Base-by-base conservation (phyloP, 192 early-diverging fungal genomes). In the Backusella morwellensis region DNA sequence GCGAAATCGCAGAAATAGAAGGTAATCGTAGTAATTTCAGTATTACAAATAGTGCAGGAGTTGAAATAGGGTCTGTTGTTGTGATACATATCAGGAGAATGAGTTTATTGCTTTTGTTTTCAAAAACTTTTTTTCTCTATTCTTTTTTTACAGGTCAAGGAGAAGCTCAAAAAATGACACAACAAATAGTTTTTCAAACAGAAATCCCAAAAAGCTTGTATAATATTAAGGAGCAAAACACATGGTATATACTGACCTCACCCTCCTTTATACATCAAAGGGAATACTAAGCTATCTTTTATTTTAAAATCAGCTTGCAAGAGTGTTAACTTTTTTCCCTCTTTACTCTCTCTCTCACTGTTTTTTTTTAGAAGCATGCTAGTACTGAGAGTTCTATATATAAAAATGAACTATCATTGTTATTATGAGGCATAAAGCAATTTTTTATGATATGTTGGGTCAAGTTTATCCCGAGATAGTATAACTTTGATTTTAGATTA, bases 291-390 rank as follows among this genome's bases (percentile, higher is more conserved):
- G 56, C 56, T 63, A 63, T 63, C 56, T 63, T 54, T 63, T 29
- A 63, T 63, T 63, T 63, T 23, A 63, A 63, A 63, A 63, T 63
- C 56, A 63, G 56, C 56, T 63, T 63, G n/a, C 56, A 63, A 63
- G 56, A 63, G 11, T 63, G 56, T 5, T 29, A 63, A 14, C 26
- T 63, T 63, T 29, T 63, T 29, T n/a, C 23, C 56, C 15, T 44
- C 42, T 63, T 26, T 63, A 12, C 26, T 63, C 26, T 63, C 9
- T 59, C 17, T 19, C 47, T 50, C 23, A 12, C 1, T 26, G 23
- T 59, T 59, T 59, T 56, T 56, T 59, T 23, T 23, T 56, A 56
- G 54, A 56, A 56, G 21, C 21, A 56, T 19, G 21, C n/a, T 23
- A 56, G 21, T 56, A 19, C 2, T 56, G 3, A 56, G 2, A 26